phyloP scores from a whole-genome alignment of 768 basidiomycete species.

The Russula ochroleuca region DNA sequence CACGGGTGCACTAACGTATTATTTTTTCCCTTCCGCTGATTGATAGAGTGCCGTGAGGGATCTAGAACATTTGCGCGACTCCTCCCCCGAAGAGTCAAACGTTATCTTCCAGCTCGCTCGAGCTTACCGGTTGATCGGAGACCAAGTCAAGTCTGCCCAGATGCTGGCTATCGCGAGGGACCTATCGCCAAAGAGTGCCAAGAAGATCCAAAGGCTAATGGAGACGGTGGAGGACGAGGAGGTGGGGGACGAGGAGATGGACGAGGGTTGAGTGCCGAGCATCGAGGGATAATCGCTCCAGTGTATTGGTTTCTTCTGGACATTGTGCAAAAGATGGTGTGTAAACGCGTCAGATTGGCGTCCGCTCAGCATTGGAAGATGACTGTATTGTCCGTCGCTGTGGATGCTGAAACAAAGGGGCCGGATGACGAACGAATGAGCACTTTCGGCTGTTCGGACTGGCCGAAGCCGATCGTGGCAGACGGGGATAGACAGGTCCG shows the following conservation, averaged over 20 bases:
- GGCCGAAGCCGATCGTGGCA: slow-evolving; percentile 24
- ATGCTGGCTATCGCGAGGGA: slow-evolving; percentile 89
- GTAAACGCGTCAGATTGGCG: slow-evolving; percentile 7
- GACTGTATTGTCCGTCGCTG: no score
- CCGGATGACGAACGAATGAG: slow-evolving; percentile 23
- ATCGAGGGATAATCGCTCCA: neutral
- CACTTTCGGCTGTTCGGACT: slow-evolving; percentile 17
- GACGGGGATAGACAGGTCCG: neutral
- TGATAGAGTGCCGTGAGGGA: slow-evolving; percentile 73
- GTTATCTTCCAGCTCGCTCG: slow-evolving; percentile 94
- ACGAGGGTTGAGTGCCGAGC: slow-evolving; percentile 53
- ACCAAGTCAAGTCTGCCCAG: slow-evolving; percentile 74
- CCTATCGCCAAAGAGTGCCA: slow-evolving; percentile 84
- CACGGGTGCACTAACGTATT: slow-evolving; percentile 27
- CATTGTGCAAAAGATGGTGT: slow-evolving; percentile 18
- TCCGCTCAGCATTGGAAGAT: slow-evolving; percentile 11
- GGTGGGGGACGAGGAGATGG: slow-evolving; percentile 61
- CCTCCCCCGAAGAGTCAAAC: slow-evolving; percentile 93
- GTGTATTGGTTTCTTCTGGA: slow-evolving; percentile 13
- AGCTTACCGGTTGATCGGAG: slow-evolving; percentile 78
- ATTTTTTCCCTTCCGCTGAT: neutral
- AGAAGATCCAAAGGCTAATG: slow-evolving; percentile 76
- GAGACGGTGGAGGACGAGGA: slow-evolving; percentile 63
- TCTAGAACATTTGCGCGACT: slow-evolving; percentile 71
- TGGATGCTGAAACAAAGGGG: neutral